Percentiles rank a stretch among this genome's conserved stretches.
Evolutionary conservation across 164 flowering plant species (phyloP).

Genomic region (Vitis rupestris): DNA sequence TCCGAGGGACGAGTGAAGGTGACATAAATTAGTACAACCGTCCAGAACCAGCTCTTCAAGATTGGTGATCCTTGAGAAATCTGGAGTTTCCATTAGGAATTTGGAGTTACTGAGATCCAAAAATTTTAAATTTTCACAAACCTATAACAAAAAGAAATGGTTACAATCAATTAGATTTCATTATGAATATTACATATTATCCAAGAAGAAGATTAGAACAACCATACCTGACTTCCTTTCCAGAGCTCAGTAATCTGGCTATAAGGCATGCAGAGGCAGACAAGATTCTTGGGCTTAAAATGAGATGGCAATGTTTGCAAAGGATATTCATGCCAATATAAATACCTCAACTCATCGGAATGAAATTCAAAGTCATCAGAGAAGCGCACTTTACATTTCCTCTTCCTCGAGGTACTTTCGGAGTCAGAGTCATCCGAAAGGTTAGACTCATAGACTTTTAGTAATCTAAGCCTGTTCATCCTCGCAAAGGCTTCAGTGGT

Average conservation of each 20-base stretch:
- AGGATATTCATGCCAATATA: slow-evolving; percentile 5
- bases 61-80: slow-evolving; percentile 1
- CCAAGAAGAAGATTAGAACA: neutral
- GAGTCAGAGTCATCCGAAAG: no score
- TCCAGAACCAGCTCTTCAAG: slow-evolving; percentile 12
- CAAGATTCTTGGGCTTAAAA: slow-evolving; percentile 9
- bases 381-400: neutral
- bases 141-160: neutral
- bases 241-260: slow-evolving; percentile 11
- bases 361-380: neutral
- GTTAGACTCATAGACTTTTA: neutral
- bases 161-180: no score
- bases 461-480: neutral
- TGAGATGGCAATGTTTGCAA: neutral
- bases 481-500: neutral
- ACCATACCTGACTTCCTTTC: slow-evolving; percentile 5
- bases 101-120: slow-evolving; percentile 10
- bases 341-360: slow-evolving; percentile 1
- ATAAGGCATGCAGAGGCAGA: slow-evolving; percentile 11
- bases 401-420: neutral
- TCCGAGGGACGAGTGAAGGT: slow-evolving; percentile 16
- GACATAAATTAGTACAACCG: slow-evolving; percentile 14
- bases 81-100: slow-evolving; percentile 3
- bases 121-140: slow-evolving; percentile 7
- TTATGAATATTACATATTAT: neutral